Percentiles rank a stretch among this genome's conserved stretches.
phyloP scores from a whole-genome alignment of 352 stramenopile genomes.

The Pelagophyceae sp. region DNA sequence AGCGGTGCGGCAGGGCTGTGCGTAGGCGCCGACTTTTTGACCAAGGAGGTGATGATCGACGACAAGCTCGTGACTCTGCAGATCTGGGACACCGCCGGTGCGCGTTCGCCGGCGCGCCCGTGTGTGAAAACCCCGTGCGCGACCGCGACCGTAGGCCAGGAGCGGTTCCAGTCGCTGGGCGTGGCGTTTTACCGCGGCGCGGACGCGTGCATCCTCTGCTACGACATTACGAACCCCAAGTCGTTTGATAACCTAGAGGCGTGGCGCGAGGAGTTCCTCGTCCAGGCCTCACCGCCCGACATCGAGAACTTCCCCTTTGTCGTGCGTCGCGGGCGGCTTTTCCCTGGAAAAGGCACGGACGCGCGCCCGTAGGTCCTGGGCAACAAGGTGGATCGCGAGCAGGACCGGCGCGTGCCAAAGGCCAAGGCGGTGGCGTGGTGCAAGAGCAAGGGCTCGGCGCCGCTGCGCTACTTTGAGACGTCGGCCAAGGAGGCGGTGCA shows the following conservation, averaged over 20 bases:
- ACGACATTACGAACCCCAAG: slow-evolving; percentile 96
- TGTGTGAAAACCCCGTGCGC: background rate
- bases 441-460: slow-evolving; percentile 63
- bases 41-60: slow-evolving; percentile 89
- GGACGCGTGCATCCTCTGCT: slow-evolving; percentile 95
- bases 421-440: slow-evolving; percentile 85
- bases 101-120: too few relatives aligned
- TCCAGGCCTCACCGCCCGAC: slow-evolving; percentile 68
- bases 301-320: slow-evolving; percentile 92
- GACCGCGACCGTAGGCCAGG: too few relatives aligned
- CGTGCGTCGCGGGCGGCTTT: too few relatives aligned
- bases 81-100: slow-evolving; percentile 98
- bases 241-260: slow-evolving; percentile 94
- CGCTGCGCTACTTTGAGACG: slow-evolving; percentile 92
- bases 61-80: slow-evolving; percentile 92
- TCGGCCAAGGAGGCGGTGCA: slow-evolving; percentile 92
- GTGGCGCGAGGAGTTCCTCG: slow-evolving; percentile 94
- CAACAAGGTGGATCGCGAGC: slow-evolving; percentile 95
- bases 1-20: background rate
- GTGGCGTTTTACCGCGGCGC: slow-evolving; percentile 95
- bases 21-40: slow-evolving; percentile 84
- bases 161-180: slow-evolving; percentile 95
- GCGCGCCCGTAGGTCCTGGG: too few relatives aligned
- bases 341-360: too few relatives aligned
- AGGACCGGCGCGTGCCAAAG: slow-evolving; percentile 55